These are phyloP conservation scores for Diaporthe destruens DNA, from an alignment of 2,329 filamentous ascomycete genomes.

Conservation along the genomic window DNA sequence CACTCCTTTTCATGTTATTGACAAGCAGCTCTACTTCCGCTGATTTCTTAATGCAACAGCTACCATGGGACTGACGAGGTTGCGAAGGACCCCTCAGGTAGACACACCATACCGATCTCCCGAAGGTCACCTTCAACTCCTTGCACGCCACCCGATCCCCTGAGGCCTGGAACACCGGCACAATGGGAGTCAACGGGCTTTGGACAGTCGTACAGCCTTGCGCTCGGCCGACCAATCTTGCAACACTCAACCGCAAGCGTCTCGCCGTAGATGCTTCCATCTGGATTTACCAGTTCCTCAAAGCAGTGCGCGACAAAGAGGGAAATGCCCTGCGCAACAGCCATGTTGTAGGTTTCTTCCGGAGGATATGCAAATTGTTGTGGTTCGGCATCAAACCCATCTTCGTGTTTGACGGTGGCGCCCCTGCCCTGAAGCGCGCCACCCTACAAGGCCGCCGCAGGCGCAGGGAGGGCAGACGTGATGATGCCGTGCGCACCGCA, in stretches of 20 bases:
- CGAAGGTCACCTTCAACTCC: not conserved
- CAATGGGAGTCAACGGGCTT: conserved; percentile 97
- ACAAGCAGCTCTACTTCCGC: not conserved
- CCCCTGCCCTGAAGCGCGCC: conserved; percentile 88
- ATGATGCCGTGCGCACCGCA: conserved; percentile 93
- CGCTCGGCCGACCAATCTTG: conserved; percentile 94
- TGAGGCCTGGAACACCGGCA: conserved; percentile 39
- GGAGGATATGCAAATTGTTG: conserved; percentile 95
- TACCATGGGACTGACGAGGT: not conserved
- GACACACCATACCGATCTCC: not conserved
- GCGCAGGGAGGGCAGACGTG: conserved; percentile 86
- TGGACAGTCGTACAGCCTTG: conserved; percentile 97
- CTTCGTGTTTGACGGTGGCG: conserved; percentile 98
- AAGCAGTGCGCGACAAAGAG: conserved; percentile 98
- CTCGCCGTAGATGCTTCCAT: conserved; percentile 98
- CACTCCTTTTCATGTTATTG: not conserved
- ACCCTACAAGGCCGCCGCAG: conserved; percentile 85
- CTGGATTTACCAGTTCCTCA: conserved; percentile 99
- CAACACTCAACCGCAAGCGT: conserved; percentile 94
- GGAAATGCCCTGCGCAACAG: conserved; percentile 96
- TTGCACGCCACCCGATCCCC: conserved; percentile 35
- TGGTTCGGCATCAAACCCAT: conserved; percentile 97
- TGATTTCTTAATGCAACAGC: not conserved
- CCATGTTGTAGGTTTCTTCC: conserved; percentile 97
- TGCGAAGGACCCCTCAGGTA: not conserved